A percentile compares a stretch with the other conserved stretches of the same genome.
phyloP scores from a whole-genome alignment of 139 green algal genomes.

The Axilococcus clingmanii region DNA sequence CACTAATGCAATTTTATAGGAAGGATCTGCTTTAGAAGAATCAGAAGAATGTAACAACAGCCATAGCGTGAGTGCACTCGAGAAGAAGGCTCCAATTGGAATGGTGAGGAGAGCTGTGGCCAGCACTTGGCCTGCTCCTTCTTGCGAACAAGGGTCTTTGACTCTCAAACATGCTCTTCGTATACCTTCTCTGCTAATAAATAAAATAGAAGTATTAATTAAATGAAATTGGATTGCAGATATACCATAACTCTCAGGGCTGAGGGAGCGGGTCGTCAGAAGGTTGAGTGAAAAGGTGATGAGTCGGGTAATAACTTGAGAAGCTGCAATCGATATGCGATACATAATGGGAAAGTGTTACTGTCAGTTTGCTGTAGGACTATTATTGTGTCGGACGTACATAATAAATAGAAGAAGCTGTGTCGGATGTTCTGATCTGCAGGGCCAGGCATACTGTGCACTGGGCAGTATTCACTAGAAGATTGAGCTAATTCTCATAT shows the following conservation, averaged over 20 bases:
- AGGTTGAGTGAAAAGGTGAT: slow-evolving; percentile 83
- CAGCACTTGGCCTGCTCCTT: slow-evolving; percentile 6
- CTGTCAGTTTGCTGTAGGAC: too few species aligned
- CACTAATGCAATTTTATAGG: slow-evolving; percentile 35
- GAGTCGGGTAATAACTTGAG: slow-evolving; percentile 62
- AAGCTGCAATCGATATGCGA: slow-evolving; percentile 51
- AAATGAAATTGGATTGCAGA: slow-evolving; percentile 81
- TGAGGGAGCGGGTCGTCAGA: slow-evolving; percentile 52
- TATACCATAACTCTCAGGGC: slow-evolving; percentile 71
- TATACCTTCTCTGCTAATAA: slow-evolving; percentile 78
- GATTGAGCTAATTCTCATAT: too few species aligned
- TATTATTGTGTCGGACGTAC: too few species aligned
- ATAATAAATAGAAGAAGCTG: too few species aligned
- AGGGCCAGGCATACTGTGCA: too few species aligned
- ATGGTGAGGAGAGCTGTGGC: slow-evolving; percentile 24
- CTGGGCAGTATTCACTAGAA: too few species aligned
- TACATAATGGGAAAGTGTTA: too few species aligned
- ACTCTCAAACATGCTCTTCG: slow-evolving; percentile 67
- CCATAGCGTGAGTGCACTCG: slow-evolving; percentile 17
- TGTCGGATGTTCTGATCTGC: too few species aligned
- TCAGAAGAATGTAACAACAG: slow-evolving; percentile 22
- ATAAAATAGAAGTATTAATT: slow-evolving; percentile 78
- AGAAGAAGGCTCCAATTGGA: slow-evolving; percentile 36
- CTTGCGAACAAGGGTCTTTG: not conserved
- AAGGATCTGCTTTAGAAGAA: not conserved